phyloP scores from a whole-genome alignment of 129 eudicot genomes.

The Rutidosis leptorrhynchoides region DNA sequence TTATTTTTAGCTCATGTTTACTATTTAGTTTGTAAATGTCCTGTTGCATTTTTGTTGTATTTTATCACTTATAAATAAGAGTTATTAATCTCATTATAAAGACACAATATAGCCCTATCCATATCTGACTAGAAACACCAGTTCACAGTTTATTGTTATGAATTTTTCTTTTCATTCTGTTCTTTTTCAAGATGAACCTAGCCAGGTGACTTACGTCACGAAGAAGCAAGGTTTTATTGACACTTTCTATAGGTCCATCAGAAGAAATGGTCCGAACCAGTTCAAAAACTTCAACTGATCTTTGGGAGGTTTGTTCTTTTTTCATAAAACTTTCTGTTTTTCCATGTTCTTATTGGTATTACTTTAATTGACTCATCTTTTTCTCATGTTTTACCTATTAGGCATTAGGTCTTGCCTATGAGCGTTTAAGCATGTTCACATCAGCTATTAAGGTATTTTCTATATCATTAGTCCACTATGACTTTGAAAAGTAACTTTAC shows the following conservation, averaged over 20 bases:
- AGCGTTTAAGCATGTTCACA: constrained; percentile 90
- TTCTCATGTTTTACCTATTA: constrained; percentile 34
- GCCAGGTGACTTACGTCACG: not conserved
- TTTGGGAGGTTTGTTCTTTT: constrained; percentile 76
- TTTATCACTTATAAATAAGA: too few species aligned
- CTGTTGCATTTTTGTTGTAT: too few species aligned
- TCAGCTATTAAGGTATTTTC: constrained; percentile 86
- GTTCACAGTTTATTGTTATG: not conserved
- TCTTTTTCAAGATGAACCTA: not conserved
- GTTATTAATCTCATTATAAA: too few species aligned
- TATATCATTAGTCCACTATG: not conserved
- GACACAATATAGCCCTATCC: too few species aligned
- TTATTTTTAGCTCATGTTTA: too few species aligned
- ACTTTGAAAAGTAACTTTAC: constrained; percentile 7
- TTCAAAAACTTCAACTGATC: constrained; percentile 91
- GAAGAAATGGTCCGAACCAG: constrained; percentile 79
- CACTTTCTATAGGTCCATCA: constrained; percentile 60
- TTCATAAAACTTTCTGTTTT: constrained; percentile 6
- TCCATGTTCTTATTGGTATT: constrained; percentile 8
- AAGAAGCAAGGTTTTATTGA: not conserved
- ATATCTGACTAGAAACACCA: too few species aligned
- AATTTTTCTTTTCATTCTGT: not conserved
- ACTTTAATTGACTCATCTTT: constrained; percentile 11
- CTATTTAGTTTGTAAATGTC: too few species aligned
- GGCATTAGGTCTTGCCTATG: constrained; percentile 94